These are phyloP conservation scores for Solanum dulcamara DNA, from an alignment of 257 asterid genomes.

Conservation along the genomic window DNA sequence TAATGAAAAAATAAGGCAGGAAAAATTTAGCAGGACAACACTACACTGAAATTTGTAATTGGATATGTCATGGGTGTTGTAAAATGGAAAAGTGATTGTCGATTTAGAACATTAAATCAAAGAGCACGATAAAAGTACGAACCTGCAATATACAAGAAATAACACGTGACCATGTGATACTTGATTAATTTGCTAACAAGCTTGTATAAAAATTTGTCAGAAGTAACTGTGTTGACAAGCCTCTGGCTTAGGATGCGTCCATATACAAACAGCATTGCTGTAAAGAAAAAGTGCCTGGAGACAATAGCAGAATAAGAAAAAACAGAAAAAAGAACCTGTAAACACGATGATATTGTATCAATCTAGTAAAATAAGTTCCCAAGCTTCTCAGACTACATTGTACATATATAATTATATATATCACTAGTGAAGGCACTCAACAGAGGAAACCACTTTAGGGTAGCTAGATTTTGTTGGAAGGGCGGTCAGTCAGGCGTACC, in stretches of 20 bases:
- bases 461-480: background rate
- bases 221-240: conserved; percentile 68
- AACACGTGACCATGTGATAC: conserved; percentile 91
- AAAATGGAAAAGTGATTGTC: background rate
- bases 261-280: conserved; percentile 72
- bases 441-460: background rate
- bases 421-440: background rate
- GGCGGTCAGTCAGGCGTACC: background rate
- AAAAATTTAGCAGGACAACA: background rate
- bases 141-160: conserved; percentile 81
- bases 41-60: background rate
- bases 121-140: conserved; percentile 5
- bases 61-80: background rate
- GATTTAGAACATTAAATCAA: background rate
- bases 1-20: background rate
- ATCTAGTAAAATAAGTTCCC: background rate
- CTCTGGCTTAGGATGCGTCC: conserved; percentile 84
- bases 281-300: conserved; percentile 85
- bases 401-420: background rate
- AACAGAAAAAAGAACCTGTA: background rate
- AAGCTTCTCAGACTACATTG: background rate
- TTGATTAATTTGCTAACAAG: conserved; percentile 62
- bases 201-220: conserved; percentile 60
- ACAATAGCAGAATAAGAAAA: background rate
- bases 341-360: background rate